A percentile compares a stretch with the other conserved stretches of the same genome.
These are phyloP conservation scores for Fusarium sarcochroum DNA, from an alignment of 2,329 filamentous ascomycete species.

Conservation along the genomic window DNA sequence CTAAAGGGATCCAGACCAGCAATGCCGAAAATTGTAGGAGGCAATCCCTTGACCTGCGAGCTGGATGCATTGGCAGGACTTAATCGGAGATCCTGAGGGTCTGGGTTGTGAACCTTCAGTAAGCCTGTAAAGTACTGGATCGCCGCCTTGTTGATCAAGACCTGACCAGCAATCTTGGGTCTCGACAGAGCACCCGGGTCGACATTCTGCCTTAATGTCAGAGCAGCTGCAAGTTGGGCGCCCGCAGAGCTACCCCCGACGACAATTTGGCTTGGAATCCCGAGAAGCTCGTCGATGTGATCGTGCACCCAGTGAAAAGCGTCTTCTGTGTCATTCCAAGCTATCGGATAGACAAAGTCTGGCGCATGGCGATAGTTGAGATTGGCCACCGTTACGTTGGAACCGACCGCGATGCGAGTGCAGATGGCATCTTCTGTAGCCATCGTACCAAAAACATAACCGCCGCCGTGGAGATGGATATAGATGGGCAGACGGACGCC, in stretches of 20 bases:
- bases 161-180: constrained; percentile 62
- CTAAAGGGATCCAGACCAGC: constrained; percentile 63
- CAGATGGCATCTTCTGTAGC: constrained; percentile 67
- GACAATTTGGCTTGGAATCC: constrained; percentile 51
- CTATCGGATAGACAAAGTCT: constrained; percentile 64
- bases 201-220: constrained; percentile 58
- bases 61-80: constrained; percentile 52
- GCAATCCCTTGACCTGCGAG: constrained; percentile 58
- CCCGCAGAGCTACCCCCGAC: constrained; percentile 66
- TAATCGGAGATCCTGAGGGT: constrained; percentile 53
- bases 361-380: constrained; percentile 73
- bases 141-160: constrained; percentile 54
- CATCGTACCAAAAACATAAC: constrained; percentile 69
- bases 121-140: constrained; percentile 44
- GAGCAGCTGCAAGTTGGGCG: constrained; percentile 57
- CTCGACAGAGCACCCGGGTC: constrained; percentile 25
- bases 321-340: constrained; percentile 68
- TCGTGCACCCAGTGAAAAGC: constrained; percentile 67
- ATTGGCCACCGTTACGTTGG: constrained; percentile 63
- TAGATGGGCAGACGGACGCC: constrained; percentile 63
- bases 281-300: constrained; percentile 24
- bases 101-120: constrained; percentile 40
- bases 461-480: constrained; percentile 68
- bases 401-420: constrained; percentile 59
- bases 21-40: constrained; percentile 61